A percentile compares a stretch with the other conserved stretches of the same genome.
Evolutionary conservation across 148 eudicot species (phyloP).

Genomic region (Chenopodium album): DNA sequence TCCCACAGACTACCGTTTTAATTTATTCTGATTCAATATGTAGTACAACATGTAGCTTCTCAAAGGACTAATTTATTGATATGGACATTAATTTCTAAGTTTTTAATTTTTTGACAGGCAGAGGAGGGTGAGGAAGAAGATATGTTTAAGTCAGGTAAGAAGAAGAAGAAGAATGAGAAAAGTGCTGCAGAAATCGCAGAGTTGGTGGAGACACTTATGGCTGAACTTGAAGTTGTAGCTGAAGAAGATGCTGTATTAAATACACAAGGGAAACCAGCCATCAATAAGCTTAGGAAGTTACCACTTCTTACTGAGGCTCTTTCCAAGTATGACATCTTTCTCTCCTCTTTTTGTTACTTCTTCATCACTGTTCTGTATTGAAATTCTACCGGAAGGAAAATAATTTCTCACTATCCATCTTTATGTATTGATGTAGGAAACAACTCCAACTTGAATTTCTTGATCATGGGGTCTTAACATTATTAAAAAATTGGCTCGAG

Average conservation of each 20-base stretch:
- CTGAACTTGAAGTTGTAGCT: conserved; percentile 92
- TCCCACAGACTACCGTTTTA: background rate
- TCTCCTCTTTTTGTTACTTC: background rate
- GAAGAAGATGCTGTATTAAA: conserved; percentile 89
- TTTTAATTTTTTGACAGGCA: conserved; percentile 45
- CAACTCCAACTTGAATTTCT: conserved; percentile 94
- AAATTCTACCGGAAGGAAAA: background rate
- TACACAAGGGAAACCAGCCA: conserved; percentile 78
- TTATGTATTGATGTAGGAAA: conserved; percentile 51
- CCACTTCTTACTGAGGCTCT: conserved; percentile 89
- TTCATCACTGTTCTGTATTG: background rate
- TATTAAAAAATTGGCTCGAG: conserved; percentile 89
- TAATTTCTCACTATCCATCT: background rate
- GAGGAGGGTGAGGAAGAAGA: conserved; percentile 95
- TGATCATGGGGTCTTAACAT: conserved; percentile 90
- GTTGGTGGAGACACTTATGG: conserved; percentile 88
- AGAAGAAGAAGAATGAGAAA: conserved; percentile 86
- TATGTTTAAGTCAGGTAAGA: conserved; percentile 77
- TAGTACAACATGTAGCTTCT: background rate
- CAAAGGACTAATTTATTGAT: background rate
- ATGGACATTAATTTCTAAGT: background rate
- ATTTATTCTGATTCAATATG: background rate
- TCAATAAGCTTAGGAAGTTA: conserved; percentile 82
- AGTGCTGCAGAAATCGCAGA: conserved; percentile 89
- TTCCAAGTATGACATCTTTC: conserved; percentile 57